phyloP scores from a whole-genome alignment of 2,329 filamentous ascomycete genomes.

The Exophiala aquamarina region DNA sequence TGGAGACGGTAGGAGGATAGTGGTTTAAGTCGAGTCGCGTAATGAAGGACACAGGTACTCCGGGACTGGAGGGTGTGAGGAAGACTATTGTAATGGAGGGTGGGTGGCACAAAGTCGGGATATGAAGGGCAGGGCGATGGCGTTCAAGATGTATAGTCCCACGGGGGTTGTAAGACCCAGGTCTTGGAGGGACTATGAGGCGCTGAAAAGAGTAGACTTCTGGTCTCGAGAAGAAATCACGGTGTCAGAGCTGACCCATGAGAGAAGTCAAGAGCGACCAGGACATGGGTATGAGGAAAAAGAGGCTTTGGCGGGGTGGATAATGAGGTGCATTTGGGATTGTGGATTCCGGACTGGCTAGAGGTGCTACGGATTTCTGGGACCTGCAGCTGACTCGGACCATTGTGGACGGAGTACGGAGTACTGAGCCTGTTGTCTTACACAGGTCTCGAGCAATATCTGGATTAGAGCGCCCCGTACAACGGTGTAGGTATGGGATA shows the following conservation, averaged over 20 bases:
- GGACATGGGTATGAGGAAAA: not conserved
- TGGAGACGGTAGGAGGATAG: slow-evolving; percentile 1
- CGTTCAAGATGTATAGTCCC: slow-evolving; percentile 6
- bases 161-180: slow-evolving; percentile 4
- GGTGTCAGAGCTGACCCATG: slow-evolving; percentile 22
- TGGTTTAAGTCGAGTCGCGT: slow-evolving; percentile 7
- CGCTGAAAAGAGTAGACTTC: slow-evolving; percentile 14
- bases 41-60: slow-evolving; percentile 1
- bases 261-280: not conserved
- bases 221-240: slow-evolving; percentile 10
- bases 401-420: slow-evolving; percentile 9
- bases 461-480: slow-evolving; percentile 8
- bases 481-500: not conserved
- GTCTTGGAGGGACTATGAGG: slow-evolving; percentile 11
- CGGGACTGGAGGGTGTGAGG: slow-evolving; percentile 5
- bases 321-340: slow-evolving; percentile 13
- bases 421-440: slow-evolving; percentile 10
- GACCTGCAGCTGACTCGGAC: slow-evolving; percentile 15
- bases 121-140: slow-evolving; percentile 12
- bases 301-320: slow-evolving; percentile 16
- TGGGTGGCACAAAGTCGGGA: slow-evolving; percentile 9
- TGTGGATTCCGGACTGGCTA: slow-evolving; percentile 10
- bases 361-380: slow-evolving; percentile 18
- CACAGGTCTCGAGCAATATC: slow-evolving; percentile 12
- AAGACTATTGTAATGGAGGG: slow-evolving; percentile 11